phyloP scores from a whole-genome alignment of 306 rosid genomes.

The Quercus glauca region DNA sequence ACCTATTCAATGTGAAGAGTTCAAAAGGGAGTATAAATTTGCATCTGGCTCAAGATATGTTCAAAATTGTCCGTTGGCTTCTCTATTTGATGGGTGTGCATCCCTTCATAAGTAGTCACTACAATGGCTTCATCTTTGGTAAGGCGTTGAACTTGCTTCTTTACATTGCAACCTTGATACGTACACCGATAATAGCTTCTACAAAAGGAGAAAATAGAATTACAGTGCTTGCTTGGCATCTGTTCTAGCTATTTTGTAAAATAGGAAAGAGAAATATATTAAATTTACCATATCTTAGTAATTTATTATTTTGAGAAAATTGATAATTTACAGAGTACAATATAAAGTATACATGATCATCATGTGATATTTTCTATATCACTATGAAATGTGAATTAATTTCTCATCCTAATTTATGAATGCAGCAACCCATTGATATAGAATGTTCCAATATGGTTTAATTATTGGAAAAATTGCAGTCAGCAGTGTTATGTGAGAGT shows the following conservation, averaged over 20 bases:
- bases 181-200: conserved; percentile 96
- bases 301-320: too few species aligned
- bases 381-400: background rate
- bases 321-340: background rate
- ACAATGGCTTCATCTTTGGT: conserved; percentile 81
- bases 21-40: conserved; percentile 63
- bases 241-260: too few species aligned
- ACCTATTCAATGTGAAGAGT: background rate
- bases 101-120: conserved; percentile 89
- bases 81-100: conserved; percentile 75
- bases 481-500: background rate
- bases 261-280: too few species aligned
- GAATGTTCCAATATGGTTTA: too few species aligned
- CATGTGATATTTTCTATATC: background rate
- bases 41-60: conserved; percentile 86
- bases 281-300: too few species aligned
- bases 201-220: background rate
- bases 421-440: too few species aligned
- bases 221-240: background rate
- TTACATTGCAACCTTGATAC: conserved; percentile 81
- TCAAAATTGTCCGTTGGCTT: conserved; percentile 83
- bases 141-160: conserved; percentile 89
- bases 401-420: too few species aligned
- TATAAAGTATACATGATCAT: background rate
- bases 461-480: background rate